phyloP scores from a whole-genome alignment of 345 rosid species.

The Eucalyptus dawsonii region DNA sequence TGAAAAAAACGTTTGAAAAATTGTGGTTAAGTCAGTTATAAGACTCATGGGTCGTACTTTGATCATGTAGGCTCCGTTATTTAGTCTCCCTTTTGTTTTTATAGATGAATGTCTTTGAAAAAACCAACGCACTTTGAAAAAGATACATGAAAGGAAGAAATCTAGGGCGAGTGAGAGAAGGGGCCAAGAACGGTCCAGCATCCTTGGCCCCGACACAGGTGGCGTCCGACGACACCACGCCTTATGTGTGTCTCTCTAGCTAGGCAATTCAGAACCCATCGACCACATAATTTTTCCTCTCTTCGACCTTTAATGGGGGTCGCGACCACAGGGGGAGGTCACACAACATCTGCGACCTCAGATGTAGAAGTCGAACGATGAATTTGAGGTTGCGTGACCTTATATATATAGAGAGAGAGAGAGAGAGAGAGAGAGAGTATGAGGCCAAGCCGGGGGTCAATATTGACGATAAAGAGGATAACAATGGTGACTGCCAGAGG shows the following conservation, averaged over 20 bases:
- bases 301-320: background rate
- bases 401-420: background rate
- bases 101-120: background rate
- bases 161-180: background rate
- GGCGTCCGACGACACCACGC: background rate
- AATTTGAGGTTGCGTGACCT: background rate
- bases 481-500: background rate
- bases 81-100: background rate
- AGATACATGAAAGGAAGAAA: background rate
- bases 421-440: background rate
- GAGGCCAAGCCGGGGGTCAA: background rate
- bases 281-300: background rate
- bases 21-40: background rate
- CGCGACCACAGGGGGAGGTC: background rate
- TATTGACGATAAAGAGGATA: background rate
- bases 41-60: background rate
- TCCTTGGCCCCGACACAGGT: background rate
- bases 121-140: background rate
- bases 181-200: background rate
- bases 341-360: background rate
- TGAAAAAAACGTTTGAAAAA: background rate
- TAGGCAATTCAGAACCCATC: background rate
- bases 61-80: background rate
- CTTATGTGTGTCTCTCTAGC: background rate
- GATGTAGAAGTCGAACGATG: background rate